Base-by-base conservation (phyloP, 106 monocot species). In the Hemerocallis citrina region DNA sequence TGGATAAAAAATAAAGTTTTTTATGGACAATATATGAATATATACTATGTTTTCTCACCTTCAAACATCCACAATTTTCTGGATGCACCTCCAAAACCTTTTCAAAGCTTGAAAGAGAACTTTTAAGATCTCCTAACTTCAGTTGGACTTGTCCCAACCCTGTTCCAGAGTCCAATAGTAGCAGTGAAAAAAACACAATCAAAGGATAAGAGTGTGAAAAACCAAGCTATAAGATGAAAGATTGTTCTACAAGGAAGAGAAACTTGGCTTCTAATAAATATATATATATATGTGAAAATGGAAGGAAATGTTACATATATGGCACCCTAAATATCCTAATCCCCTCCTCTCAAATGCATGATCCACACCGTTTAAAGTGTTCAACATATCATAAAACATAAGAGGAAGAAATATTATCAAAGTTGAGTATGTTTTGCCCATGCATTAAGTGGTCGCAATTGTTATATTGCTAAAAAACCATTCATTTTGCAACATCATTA, bases 71-170 rank as follows among this genome's bases (percentile, higher is more conserved):
- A 57, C 79, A 80, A 55, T 85, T 98, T 80, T 98, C 98, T 70
- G 98, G 98, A 57, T 92, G 65, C 37, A 85, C 79, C 68, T 88
- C 91, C 69, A 92, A 63, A 10, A 98, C 98, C 66, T 85, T 98
- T 67, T 88, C 88, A 70, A 98, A 98, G 68, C 56, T 98, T 56
- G 65, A 69, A 52, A 92, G 70, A 34, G 98, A 71, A 82, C 74
- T 92, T 77, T 68, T 92, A 27, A 82, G 75, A 71, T 98, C 98
- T 42, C 88, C 88, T 55, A 92, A 41, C 24, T 92, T 98, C 41
- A 98, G 57, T 56, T 98, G 98, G 15, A 98, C 89, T 70, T 98
- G 98, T 24, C 85, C 92, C 38, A 98, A 71, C 13, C 96, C 96
- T 96, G 44, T 19, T 15, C 43, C 61, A 69, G 35, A 48, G 30